Evolutionary conservation across 805 yeast genomes (phyloP), one percentile per base, ranked within the genome.

Genomic region (Spathaspora gorwiae): DNA sequence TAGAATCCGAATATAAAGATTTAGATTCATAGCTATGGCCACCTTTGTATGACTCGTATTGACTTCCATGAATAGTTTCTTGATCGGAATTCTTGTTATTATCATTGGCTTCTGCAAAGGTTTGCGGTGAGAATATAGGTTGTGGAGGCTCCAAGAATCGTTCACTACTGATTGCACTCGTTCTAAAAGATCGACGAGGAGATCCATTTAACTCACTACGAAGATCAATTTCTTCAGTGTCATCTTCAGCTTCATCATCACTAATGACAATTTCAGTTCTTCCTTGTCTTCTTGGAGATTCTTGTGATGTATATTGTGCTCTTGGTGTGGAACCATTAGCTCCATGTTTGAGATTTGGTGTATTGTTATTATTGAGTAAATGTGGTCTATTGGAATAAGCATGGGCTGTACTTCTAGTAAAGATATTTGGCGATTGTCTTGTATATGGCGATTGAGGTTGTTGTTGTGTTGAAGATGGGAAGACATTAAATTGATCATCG

Each of bases 231-330:
- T 50, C 54, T 10, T 55, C 34, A 15, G 56, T 59, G 12, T 61
- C 66, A 26, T 60, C 61, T 36, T 69, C 69, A 3, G 37, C 48
- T 14, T 61, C 67, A 35, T 63, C 65, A 39, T 71, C 70, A 14
- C 61, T 66, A 12, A 82, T 72, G 11, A 76, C 63, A 4, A 81
- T 67, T 6, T 82, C 72, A 4, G 72, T 70, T 35, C 54, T 60
- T 35, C 66, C 70, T 36, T 73, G 73, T 59, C 90, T 77, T 45
- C 72, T 76, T 31, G 95, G 94, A 0, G 95, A 83, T 60, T 87
- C 90, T 52, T 79, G 65, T 44, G 79, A 68, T 2, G 94, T 83
- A 54, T 76, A 84, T 42, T 75, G 78, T 36, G 87, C 82, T 63
- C 95, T 73, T 8, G 85, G 79, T 7, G 87, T 79, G 10, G 68